phyloP scores from a whole-genome alignment of 495 filamentous ascomycete genomes.

The Evernia prunastri region DNA sequence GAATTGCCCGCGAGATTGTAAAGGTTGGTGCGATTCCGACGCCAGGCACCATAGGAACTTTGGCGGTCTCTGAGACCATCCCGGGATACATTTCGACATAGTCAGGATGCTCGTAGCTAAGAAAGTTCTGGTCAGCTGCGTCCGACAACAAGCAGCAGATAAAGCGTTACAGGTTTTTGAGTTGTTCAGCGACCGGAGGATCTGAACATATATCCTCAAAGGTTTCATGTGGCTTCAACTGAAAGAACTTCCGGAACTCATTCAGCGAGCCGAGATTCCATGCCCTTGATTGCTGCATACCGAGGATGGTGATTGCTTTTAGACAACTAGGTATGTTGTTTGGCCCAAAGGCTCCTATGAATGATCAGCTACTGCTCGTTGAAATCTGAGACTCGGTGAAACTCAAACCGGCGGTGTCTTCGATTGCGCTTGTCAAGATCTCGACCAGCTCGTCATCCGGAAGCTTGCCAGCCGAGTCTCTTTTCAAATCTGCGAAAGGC shows the following conservation, averaged over 20 bases:
- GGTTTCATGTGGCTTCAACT: slow-evolving; percentile 48
- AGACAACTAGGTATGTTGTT: slow-evolving; percentile 54
- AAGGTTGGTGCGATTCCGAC: slow-evolving; percentile 53
- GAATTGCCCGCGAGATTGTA: slow-evolving; percentile 51
- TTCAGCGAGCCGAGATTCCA: slow-evolving; percentile 58
- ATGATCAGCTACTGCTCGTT: not conserved
- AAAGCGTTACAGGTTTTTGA: slow-evolving; percentile 47
- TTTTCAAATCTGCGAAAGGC: slow-evolving; percentile 51
- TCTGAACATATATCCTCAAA: slow-evolving; percentile 62
- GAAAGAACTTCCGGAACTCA: slow-evolving; percentile 58
- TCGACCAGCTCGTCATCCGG: slow-evolving; percentile 57
- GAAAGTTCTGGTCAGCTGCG: slow-evolving; percentile 5
- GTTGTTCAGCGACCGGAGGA: slow-evolving; percentile 44
- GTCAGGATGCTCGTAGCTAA: slow-evolving; percentile 46
- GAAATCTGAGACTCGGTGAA: not conserved
- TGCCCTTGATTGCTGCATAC: slow-evolving; percentile 49
- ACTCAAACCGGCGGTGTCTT: slow-evolving; percentile 50
- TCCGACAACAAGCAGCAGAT: not conserved
- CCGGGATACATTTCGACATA: slow-evolving; percentile 59
- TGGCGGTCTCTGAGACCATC: slow-evolving; percentile 50
- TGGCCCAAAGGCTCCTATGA: slow-evolving; percentile 48
- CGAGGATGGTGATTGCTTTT: slow-evolving; percentile 52
- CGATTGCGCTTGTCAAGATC: slow-evolving; percentile 52
- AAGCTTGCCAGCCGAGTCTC: slow-evolving; percentile 51
- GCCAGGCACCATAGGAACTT: slow-evolving; percentile 47